A percentile compares a stretch with the other conserved stretches of the same genome.
Evolutionary conservation across 176 grass and related monocot species (phyloP).

Genomic region (Cymbopogon citratus): DNA sequence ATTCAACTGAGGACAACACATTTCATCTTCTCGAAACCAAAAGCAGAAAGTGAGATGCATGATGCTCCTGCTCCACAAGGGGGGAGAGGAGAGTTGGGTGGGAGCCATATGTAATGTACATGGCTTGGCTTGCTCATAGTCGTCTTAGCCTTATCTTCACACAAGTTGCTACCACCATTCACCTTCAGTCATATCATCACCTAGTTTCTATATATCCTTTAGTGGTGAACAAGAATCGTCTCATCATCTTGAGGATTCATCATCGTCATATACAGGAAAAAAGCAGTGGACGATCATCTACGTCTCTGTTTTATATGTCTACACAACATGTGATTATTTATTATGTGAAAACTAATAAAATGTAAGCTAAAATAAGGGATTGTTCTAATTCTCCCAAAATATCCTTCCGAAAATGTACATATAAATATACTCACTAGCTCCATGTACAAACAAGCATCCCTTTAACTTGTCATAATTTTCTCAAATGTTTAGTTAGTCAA

Average conservation of each 20-base stretch:
- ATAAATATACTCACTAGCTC: background rate
- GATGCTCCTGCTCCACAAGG: too few species aligned
- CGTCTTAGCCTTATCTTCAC: background rate
- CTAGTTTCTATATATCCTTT: background rate
- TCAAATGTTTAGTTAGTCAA: background rate
- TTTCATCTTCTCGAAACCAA: background rate
- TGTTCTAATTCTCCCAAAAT: too few species aligned
- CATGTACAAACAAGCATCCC: background rate
- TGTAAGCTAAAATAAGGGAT: too few species aligned
- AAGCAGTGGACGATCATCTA: background rate
- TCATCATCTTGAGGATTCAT: background rate
- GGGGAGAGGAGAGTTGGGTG: too few species aligned
- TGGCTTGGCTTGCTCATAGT: background rate
- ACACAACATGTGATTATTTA: too few species aligned
- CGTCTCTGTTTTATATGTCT: too few species aligned
- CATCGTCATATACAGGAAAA: background rate
- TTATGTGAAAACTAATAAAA: too few species aligned
- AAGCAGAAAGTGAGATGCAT: background rate
- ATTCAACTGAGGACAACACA: background rate
- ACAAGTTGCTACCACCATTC: background rate
- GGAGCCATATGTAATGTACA: background rate
- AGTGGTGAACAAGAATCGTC: background rate
- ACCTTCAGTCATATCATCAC: background rate
- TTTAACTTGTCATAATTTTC: background rate
- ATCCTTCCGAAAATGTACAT: background rate